Percentiles rank a stretch among this genome's conserved stretches.
Evolutionary conservation across 2,329 filamentous ascomycete species (phyloP).

Genomic region (Ophiostoma ulmi): DNA sequence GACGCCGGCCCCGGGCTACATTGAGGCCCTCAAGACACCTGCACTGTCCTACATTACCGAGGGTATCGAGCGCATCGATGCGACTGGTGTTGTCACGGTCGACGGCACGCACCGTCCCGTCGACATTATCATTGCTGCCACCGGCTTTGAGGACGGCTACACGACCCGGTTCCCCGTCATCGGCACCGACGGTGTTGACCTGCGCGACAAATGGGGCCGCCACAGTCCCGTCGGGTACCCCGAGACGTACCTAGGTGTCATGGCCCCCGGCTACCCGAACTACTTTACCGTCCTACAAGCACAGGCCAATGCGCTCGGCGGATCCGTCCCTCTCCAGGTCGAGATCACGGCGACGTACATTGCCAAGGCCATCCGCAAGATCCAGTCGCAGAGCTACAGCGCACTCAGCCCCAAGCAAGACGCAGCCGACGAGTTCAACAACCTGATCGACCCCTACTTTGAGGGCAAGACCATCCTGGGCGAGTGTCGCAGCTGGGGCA

Average conservation of each 20-base stretch:
- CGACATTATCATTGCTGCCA: conserved; percentile 31
- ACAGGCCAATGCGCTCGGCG: conserved; percentile 25
- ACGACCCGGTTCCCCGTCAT: conserved; percentile 26
- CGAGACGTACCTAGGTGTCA: conserved; percentile 1
- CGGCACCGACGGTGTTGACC: conserved; percentile 19
- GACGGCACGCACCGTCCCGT: conserved; percentile 27
- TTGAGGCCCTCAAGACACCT: conserved; percentile 30
- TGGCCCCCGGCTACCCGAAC: conserved; percentile 7
- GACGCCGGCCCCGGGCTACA: conserved; percentile 31
- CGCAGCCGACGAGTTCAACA: conserved; percentile 28
- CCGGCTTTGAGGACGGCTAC: conserved; percentile 31
- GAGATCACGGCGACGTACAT: conserved; percentile 27
- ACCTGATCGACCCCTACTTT: conserved; percentile 23
- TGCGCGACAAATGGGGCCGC: conserved; percentile 26
- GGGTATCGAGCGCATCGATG: conserved; percentile 33
- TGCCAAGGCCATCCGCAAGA: conserved; percentile 27
- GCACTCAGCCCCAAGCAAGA: conserved; percentile 24
- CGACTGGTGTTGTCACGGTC: conserved; percentile 32
- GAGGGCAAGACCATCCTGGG: conserved; percentile 20
- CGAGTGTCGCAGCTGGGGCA: conserved; percentile 26
- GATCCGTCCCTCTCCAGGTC: conserved; percentile 27
- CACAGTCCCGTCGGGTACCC: conserved; percentile 23
- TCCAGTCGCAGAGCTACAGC: conserved; percentile 27
- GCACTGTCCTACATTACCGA: conserved; percentile 34
- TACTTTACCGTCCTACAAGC: conserved; percentile 21